A percentile compares a stretch with the other conserved stretches of the same genome.
Conservation (phyloP, 345 rosid genomes). For the Populus tremula region DNA sequence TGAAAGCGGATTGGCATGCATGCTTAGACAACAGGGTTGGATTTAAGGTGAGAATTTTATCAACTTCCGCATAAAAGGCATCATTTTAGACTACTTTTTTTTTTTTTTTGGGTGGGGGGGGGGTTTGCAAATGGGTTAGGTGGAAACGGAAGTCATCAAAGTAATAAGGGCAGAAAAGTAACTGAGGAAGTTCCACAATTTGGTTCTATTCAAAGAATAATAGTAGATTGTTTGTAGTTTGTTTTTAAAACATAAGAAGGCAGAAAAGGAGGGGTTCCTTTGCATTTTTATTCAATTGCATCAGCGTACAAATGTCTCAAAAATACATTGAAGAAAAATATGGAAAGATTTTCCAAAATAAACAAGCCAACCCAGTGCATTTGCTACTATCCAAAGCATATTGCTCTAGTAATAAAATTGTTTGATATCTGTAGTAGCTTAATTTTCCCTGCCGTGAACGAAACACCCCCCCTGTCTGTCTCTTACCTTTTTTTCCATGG, state of each 20-base stretch:
- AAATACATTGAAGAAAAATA: neutral
- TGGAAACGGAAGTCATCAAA: too few species aligned
- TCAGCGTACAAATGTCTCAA: neutral
- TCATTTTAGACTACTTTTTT: too few species aligned
- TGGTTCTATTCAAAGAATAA: neutral
- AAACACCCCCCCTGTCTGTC: neutral
- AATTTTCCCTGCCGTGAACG: neutral
- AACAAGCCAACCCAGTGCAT: too few species aligned
- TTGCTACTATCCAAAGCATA: neutral
- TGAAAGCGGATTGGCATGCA: conserved; percentile 94
- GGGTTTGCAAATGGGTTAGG: too few species aligned
- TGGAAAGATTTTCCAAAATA: neutral
- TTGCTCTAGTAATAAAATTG: neutral
- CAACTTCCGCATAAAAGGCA: neutral
- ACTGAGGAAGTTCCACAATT: too few species aligned
- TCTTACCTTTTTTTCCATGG: neutral
- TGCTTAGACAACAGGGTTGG: conserved; percentile 85
- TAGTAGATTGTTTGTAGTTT: neutral
- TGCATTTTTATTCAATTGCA: neutral
- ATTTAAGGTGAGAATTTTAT: conserved; percentile 64
- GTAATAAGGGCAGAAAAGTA: too few species aligned
- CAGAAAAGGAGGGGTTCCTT: neutral
- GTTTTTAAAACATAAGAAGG: neutral
- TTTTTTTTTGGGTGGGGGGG: too few species aligned
- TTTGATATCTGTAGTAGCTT: neutral